Percentiles rank a stretch among this genome's conserved stretches.
Evolutionary conservation across 2,329 filamentous ascomycete species (phyloP).

Genomic region (Orbilia ellipsospora): DNA sequence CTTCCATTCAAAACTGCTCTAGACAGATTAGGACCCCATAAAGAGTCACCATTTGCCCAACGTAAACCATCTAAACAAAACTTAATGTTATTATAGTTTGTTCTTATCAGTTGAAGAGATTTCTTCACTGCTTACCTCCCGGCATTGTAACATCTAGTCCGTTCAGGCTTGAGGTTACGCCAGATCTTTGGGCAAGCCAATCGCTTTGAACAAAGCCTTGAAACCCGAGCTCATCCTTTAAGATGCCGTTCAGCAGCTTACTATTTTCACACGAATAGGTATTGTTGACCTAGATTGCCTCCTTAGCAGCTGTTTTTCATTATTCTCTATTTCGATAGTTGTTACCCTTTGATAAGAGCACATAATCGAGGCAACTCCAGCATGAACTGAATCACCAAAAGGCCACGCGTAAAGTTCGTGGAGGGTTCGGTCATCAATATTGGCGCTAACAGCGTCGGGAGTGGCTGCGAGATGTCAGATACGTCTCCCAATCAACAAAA

Average conservation of each 20-base stretch:
- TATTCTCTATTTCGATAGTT: not conserved
- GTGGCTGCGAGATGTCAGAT: constrained; percentile 14
- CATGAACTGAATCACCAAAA: constrained; percentile 81
- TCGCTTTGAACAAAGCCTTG: constrained; percentile 87
- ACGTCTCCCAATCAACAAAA: not conserved
- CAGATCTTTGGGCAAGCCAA: constrained; percentile 85
- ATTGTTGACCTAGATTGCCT: constrained; percentile 69
- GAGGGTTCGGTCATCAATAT: constrained; percentile 79
- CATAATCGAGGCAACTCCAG: constrained; percentile 83
- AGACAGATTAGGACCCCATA: constrained; percentile 82
- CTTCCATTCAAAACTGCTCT: constrained; percentile 82
- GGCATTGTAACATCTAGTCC: constrained; percentile 86
- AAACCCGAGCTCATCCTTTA: constrained; percentile 88
- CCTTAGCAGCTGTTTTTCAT: constrained; percentile 1
- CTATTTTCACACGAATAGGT: constrained; percentile 79
- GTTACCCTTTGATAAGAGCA: constrained; percentile 76
- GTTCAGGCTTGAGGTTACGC: constrained; percentile 69
- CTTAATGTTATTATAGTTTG: not conserved
- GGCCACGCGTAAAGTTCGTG: constrained; percentile 88
- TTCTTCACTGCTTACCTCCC: constrained; percentile 61
- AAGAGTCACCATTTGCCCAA: constrained; percentile 77
- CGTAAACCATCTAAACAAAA: constrained; percentile 69
- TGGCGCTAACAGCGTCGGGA: constrained; percentile 61
- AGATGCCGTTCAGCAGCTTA: constrained; percentile 80
- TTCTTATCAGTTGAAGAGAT: not conserved